Evolutionary conservation across 2,329 filamentous ascomycete genomes (phyloP), one percentile per base, ranked within the genome.

Genomic region (Fusarium paranaense): DNA sequence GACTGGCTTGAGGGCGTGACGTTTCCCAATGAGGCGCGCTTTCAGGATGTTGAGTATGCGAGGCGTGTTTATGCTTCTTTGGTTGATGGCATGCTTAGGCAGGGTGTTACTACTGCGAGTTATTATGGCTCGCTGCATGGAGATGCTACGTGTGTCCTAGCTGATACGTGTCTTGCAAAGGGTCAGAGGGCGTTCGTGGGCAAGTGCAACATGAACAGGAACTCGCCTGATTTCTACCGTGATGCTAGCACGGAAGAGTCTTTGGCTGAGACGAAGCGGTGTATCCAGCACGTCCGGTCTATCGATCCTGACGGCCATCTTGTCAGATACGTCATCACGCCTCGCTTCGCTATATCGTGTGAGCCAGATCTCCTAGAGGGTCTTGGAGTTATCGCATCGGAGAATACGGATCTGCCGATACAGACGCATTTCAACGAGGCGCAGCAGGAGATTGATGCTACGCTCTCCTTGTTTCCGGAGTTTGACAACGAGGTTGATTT

Each of bases 391-490:
- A 85, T 93, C 27, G 87, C 88, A 0, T 73, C 75, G 5, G 73
- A 83, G 11, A 84, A 92, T 65, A 82, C 83, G 0, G 79, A 85
- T 1, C 77, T 92, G 22, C 84, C 88, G 0, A 88, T 93, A 35
- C 91, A 93, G 80, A 92, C 90, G 4, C 91, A 93, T 78, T 92
- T 93, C 82, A 90, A 91, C 79, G 91, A 93, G 77, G 90, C 90
- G 0, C 83, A 86, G 74, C 87, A 90, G 68, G 91, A 93, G 78
- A 89, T 91, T 62, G 72, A 82, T 2, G 86, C 87, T 22, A 92
- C 90, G 0, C 81, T 80, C 9, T 79, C 83, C 1, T 81, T 93
- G 3, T 92, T 91, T 73, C 89, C 90, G 0, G 79, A 84, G 1
- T 90, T 90, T 13, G 20, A 22, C 59, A 89, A 85, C 63, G 90